Conservation (phyloP, 225 moss, liverwort and hornwort species). For the Anthoceros angustus region DNA sequence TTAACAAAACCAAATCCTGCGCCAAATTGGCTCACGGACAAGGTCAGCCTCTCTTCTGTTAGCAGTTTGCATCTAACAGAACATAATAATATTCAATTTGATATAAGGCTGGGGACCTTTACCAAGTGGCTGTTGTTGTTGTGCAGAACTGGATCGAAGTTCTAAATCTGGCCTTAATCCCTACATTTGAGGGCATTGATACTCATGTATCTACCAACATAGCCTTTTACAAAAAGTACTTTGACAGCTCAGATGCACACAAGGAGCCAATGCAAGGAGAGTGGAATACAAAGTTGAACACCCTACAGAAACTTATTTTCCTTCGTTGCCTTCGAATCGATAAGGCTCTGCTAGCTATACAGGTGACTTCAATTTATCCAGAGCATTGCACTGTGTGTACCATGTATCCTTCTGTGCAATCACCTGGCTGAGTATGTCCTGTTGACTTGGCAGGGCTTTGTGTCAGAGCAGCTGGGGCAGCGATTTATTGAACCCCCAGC, state of each 20-base stretch:
- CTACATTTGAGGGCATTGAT: constrained; percentile 31
- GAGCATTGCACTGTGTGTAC: no score
- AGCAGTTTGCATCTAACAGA: neutral
- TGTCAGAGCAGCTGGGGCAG: constrained; percentile 41
- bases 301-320: constrained; percentile 62
- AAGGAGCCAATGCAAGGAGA: constrained; percentile 40
- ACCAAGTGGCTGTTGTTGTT: neutral
- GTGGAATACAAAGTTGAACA: constrained; percentile 49
- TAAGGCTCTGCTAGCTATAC: constrained; percentile 55
- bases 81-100: no score
- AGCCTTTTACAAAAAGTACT: constrained; percentile 44
- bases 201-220: constrained; percentile 45
- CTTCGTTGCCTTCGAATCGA: constrained; percentile 65
- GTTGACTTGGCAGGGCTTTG: constrained; percentile 39
- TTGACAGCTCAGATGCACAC: constrained; percentile 62
- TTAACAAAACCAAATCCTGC: constrained; percentile 49
- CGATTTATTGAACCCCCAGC: constrained; percentile 61
- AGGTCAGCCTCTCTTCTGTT: constrained; percentile 19
- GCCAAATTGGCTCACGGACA: constrained; percentile 67
- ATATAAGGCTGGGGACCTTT: no score
- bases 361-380: constrained; percentile 12
- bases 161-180: constrained; percentile 48
- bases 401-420: neutral
- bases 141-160: constrained; percentile 66
- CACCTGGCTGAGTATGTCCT: neutral